Conservation (phyloP, 1,284 basidiomycete species). For the Rhodotorula sp. region DNA sequence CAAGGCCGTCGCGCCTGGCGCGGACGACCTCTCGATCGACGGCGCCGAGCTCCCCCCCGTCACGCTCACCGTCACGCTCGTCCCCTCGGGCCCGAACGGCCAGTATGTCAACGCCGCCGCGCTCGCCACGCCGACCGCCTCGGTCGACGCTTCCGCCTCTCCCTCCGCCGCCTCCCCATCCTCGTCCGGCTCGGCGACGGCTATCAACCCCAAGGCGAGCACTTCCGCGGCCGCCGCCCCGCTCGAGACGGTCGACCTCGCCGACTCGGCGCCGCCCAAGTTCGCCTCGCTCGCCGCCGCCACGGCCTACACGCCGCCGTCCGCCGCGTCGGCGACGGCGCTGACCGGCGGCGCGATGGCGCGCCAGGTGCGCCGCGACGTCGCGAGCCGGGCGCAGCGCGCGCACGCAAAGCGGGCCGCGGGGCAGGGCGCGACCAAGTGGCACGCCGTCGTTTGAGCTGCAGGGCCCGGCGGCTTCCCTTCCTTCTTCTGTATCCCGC, state of each 20-base stretch:
- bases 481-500: background rate
- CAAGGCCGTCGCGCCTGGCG: background rate
- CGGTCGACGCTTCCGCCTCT: background rate
- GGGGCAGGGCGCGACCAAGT: background rate
- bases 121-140: background rate
- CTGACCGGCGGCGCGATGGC: background rate
- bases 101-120: constrained; percentile 21
- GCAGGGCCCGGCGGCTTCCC: no score
- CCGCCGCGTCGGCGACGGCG: background rate
- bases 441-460: background rate
- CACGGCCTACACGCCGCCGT: background rate
- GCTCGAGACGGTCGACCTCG: background rate
- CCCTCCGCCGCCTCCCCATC: background rate
- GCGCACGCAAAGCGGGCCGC: no score
- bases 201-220: background rate
- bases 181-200: background rate
- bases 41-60: constrained; percentile 8
- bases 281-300: background rate
- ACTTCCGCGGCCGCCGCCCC: background rate
- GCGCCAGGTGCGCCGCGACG: background rate
- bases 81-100: constrained; percentile 10
- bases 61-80: constrained; percentile 26
- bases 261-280: background rate
- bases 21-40: background rate
- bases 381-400: background rate